A percentile compares a stretch with the other conserved stretches of the same genome.
phyloP scores from a whole-genome alignment of 495 filamentous ascomycete genomes.

The Penicillium mononematosum region DNA sequence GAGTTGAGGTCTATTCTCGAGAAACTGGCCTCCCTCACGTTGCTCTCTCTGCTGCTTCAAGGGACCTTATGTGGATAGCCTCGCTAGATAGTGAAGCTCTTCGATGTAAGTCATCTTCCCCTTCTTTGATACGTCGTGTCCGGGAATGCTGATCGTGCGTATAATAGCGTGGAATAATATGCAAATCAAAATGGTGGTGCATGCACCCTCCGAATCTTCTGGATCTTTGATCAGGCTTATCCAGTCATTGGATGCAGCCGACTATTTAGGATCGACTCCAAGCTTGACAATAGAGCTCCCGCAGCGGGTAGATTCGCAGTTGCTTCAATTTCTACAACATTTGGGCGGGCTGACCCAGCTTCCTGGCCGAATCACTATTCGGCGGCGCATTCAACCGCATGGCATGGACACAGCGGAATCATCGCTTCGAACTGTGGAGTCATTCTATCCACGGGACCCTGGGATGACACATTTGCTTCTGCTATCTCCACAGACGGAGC shows the following conservation, averaged over 20 bases:
- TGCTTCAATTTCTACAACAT: constrained; percentile 56
- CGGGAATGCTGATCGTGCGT: constrained; percentile 10
- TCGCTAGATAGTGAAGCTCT: constrained; percentile 70
- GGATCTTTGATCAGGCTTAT: constrained; percentile 73
- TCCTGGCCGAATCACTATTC: constrained; percentile 55
- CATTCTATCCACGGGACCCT: constrained; percentile 70
- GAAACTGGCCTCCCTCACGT: constrained; percentile 55
- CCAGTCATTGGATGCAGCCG: constrained; percentile 66
- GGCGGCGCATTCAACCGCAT: constrained; percentile 62
- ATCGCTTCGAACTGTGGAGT: constrained; percentile 70
- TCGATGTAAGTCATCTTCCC: constrained; percentile 47
- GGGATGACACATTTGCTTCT: constrained; percentile 68
- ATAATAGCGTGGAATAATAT: constrained; percentile 68
- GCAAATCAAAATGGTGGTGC: constrained; percentile 72
- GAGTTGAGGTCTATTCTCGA: constrained; percentile 45
- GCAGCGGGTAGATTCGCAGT: constrained; percentile 57
- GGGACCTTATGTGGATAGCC: constrained; percentile 72
- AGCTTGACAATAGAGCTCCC: constrained; percentile 81
- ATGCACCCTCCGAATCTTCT: constrained; percentile 63
- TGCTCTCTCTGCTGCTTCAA: constrained; percentile 61
- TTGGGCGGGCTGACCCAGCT: constrained; percentile 63
- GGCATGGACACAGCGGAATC: constrained; percentile 58
- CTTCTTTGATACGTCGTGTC: neutral
- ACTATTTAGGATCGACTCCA: constrained; percentile 67
- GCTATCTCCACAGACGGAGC: constrained; percentile 70